Percentiles rank a stretch among this genome's conserved stretches.
Conservation (phyloP, 768 basidiomycete genomes). For the Suillus discolor region DNA sequence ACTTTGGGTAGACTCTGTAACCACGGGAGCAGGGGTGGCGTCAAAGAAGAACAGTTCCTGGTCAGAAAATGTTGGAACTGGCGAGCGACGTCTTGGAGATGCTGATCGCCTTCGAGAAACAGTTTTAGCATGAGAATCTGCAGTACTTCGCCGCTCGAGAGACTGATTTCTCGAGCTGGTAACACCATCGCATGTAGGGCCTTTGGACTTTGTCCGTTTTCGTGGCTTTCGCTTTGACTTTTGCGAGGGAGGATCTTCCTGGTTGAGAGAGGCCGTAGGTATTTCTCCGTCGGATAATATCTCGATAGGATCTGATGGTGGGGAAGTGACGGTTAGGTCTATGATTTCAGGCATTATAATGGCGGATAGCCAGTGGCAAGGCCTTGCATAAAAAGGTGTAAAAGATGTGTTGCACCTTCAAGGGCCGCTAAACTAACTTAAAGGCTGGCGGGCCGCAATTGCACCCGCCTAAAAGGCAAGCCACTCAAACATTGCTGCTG, state of each 20-base stretch:
- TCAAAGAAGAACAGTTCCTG: slow-evolving; percentile 54
- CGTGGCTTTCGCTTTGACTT: slow-evolving; percentile 29
- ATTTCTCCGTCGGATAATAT: slow-evolving; percentile 29
- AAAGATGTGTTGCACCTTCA: neutral
- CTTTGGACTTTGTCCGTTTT: slow-evolving; percentile 27
- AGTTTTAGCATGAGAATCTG: slow-evolving; percentile 11
- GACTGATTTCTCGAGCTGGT: slow-evolving; percentile 25
- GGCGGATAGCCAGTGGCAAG: neutral
- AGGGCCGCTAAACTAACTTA: neutral
- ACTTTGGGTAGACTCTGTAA: slow-evolving; percentile 15
- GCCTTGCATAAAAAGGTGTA: neutral
- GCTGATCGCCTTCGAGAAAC: slow-evolving; percentile 39
- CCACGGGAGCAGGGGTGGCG: slow-evolving; percentile 39
- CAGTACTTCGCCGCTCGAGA: slow-evolving; percentile 13
- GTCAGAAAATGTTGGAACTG: slow-evolving; percentile 21
- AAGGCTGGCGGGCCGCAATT: neutral
- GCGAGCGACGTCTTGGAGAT: slow-evolving; percentile 34
- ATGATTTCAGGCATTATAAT: slow-evolving; percentile 33
- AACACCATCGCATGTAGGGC: slow-evolving; percentile 15
- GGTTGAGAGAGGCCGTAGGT: slow-evolving; percentile 5
- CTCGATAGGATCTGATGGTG: slow-evolving; percentile 29
- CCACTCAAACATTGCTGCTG: no score
- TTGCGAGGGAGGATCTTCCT: slow-evolving; percentile 14
- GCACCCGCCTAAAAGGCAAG: slow-evolving; percentile 1
- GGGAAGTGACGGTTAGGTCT: slow-evolving; percentile 35